Base-by-base conservation (phyloP, 2,329 filamentous ascomycete species). In the Cladosporium sp. region DNA sequence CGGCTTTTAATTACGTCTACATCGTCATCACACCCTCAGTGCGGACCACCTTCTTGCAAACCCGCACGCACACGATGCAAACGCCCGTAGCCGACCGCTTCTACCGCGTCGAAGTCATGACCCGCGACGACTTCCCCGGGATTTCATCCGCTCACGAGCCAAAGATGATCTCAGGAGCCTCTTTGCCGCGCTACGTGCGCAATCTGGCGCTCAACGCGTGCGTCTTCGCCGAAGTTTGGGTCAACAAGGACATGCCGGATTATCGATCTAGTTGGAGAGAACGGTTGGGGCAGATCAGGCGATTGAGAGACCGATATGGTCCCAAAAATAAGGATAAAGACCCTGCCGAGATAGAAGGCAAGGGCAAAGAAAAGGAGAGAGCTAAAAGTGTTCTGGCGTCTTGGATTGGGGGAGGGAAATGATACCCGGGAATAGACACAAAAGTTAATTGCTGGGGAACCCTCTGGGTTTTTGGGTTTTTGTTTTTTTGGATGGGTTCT, bases 1-100 rank as follows among this genome's bases (percentile, higher is more conserved):
- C 91, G 0, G 89, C 93, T 58, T 96, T 99, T 79, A 97, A 97
- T 70, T 96, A 90, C 69, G 91, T 99, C 70, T 91, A 97, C 71
- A 97, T 99, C 66, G 88, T 97, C 65, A 93, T 99, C 68, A 90
- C 90, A 2, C 94, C 94, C 0, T 89, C 92, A 61, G 92, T 91
- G 4, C 82, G 87, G 39, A 85, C 86, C 2, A 88, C 87, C 2
- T 93, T 92, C 68, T 81, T 90, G 36, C 85, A 88, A 49, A 83
- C 82, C 5, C 77, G 85, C 75, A 58, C 79, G 73, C 72, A 74
- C 13, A 70, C 71, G 15, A 73, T 72, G 24, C 68, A 72, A 59
- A 71, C 70, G 22, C 48, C 56, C 4, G 49, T 47, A 12, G 50
- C 32, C 19, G 71, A 76, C 17, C 74, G 77, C 1, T 97, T 93